Conservation (phyloP, 164 flowering plant genomes). For the Vitis riparia region DNA sequence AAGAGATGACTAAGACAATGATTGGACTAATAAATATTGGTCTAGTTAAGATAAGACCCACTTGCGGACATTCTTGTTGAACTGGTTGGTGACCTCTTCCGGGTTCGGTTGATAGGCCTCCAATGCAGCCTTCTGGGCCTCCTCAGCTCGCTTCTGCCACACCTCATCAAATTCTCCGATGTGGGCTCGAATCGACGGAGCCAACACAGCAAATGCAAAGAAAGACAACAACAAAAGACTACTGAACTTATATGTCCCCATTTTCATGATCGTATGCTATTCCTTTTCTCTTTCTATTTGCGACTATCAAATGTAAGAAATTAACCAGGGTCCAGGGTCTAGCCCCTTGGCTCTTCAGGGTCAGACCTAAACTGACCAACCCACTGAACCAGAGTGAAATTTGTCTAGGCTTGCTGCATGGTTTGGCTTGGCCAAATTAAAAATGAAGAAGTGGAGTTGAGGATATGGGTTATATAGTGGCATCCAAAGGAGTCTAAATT, state of each 20-base stretch:
- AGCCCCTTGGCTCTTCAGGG: not conserved
- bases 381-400: not conserved
- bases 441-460: too few species aligned
- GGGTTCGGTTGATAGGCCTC: constrained; percentile 24
- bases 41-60: not conserved
- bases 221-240: not conserved
- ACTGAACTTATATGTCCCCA: not conserved
- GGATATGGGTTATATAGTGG: too few species aligned
- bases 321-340: not conserved
- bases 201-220: constrained; percentile 7
- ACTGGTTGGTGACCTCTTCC: constrained; percentile 4
- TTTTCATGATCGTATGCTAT: not conserved
- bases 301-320: not conserved
- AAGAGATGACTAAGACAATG: too few species aligned
- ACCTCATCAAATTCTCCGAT: constrained; percentile 27
- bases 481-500: too few species aligned
- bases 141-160: constrained; percentile 24
- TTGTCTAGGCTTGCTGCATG: too few species aligned
- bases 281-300: not conserved
- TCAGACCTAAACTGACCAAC: not conserved
- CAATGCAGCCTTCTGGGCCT: constrained; percentile 19
- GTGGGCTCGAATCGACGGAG: constrained; percentile 19
- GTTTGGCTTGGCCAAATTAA: too few species aligned
- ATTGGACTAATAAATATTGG: not conserved
- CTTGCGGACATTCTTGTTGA: constrained; percentile 13